Evolutionary conservation across 371 early-diverging fungal species (phyloP), one percentile per base, ranked within the genome.

Genomic region (Massospora cicadina): DNA sequence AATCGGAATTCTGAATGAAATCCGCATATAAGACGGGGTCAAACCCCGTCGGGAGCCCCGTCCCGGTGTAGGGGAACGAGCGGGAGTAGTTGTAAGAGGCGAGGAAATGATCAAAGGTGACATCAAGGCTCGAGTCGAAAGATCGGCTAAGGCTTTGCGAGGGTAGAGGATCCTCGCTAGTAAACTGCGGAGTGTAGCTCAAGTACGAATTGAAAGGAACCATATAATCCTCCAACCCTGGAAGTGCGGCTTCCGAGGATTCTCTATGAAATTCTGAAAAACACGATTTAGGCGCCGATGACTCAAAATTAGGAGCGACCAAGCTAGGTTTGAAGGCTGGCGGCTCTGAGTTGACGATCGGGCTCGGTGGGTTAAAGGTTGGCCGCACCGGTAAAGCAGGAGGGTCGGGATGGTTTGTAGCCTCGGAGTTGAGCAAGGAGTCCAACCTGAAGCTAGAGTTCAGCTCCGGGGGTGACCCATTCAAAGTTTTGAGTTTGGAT

Each of bases 1-100:
- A 7, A n/a, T n/a, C 24, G 30, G 5, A 24, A 7, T n/a, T 17
- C 7, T 13, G 27, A 26, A n/a, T 27, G 30, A 28, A 54, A 43
- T 63, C 33, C 2, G 63, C 54, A 23, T 28, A 63, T 26, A 60
- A 60, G 30, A 60, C 60, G 21, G 60, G 60, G 27, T 60, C 30
- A 31, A 60, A 12, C 12, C 2, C 13, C 3, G 5, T 60, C 5
- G 21, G 30, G 23, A 10, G 21, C 31, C 17, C 25, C 28, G 32
- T 27, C 5, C 21, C 28, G 2, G 30, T 3, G 27, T 43, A 17
- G 17, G 43, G 43, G 17, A 43, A 5, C 5, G 43, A 43, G 17
- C 17, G 17, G 43, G 5, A 5, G 43, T 43, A 43, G 43, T 5
- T 10, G 10, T 10, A 10, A 17, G 43, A 17, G 43, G 5, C 5